Conservation (phyloP, 1,284 basidiomycete genomes). For the Cutaneotrichosporon cutaneum region DNA sequence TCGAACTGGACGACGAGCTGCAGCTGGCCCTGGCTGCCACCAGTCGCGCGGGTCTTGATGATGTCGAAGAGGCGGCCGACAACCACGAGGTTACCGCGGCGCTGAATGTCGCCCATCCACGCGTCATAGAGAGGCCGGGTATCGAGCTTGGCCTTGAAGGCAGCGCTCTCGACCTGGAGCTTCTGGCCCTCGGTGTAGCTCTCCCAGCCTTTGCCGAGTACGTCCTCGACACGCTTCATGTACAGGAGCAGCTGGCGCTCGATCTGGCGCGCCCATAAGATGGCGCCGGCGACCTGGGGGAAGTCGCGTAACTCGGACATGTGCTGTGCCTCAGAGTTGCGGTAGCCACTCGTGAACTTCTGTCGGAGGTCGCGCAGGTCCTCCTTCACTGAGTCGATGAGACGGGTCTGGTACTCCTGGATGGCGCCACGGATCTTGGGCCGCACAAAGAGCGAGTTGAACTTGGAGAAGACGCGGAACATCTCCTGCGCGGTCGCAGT, state of each 20-base stretch:
- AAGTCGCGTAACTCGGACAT: constrained; percentile 98
- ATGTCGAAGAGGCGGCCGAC: constrained; percentile 97
- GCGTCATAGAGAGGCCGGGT: constrained; percentile 91
- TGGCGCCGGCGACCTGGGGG: constrained; percentile 93
- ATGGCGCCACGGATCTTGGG: constrained; percentile 99
- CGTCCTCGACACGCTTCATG: constrained; percentile 99
- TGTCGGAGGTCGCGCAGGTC: constrained; percentile 94
- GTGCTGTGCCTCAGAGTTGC: constrained; percentile 91
- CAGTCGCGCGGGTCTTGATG: constrained; percentile 63
- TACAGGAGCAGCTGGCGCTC: constrained; percentile 93
- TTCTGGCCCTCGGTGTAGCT: constrained; percentile 98
- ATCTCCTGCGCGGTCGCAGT: constrained; percentile 97
- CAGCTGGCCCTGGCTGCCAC: constrained; percentile 64
- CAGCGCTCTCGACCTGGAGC: constrained; percentile 83
- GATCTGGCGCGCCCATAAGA: constrained; percentile 98
- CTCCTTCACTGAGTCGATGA: constrained; percentile 96
- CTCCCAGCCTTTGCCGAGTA: constrained; percentile 97
- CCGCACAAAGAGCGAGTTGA: constrained; percentile 94
- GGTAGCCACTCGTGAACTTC: constrained; percentile 95
- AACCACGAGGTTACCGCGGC: constrained; percentile 75
- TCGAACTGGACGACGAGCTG: constrained; percentile 96
- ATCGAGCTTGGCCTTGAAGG: constrained; percentile 94
- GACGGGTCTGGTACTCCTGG: constrained; percentile 96
- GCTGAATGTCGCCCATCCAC: constrained; percentile 92
- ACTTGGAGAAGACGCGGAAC: constrained; percentile 98